Base-by-base conservation (phyloP, 1,284 basidiomycete genomes). In the Heterobasidion parviporum region DNA sequence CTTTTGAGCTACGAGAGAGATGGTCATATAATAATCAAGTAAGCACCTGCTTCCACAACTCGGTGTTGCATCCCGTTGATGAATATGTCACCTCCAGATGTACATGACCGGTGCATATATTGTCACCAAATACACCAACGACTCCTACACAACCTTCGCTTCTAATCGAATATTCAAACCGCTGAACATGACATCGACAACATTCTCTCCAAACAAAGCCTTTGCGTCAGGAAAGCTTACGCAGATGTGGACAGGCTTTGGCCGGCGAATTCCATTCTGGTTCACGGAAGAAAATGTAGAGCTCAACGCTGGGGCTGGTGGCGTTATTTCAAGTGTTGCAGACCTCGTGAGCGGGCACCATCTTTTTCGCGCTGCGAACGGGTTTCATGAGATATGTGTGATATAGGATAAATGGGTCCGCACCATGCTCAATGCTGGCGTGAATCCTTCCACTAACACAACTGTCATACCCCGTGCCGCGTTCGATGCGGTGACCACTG, bases 1-100 rank as follows among this genome's bases (percentile, higher is more conserved):
- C 74, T 8, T 68, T 72, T 14, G 70, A 71, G 48, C 66, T 74
- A 50, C 65, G 76, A 2, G 69, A 75, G 54, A 70, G 68, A 12
- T 76, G 68, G 50, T 70, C 73, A 49, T 78, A 78, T 59, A 78
- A 74, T 63, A 77, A 77, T 56, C 64, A 74, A 54, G 75, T 76
- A 32, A 1, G 56, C 3, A 12, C 12, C 41, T 6, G 16, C 16
- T 14, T 44, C 14, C 41, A 14, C 16, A 44, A 14, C 41, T 44
- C 14, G 7, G 41, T 44, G 41, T 14, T 44, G 16, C 41, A 44
- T 14, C 7, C 16, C 41, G 14, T 44, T 44, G 41, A 6, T 44
- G 4, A 16, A 14, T 48, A 16, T 12, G 46, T 16, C 26, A 20
- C 46, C 26, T 6, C 26, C 10, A 50, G 54, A 50, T 55, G 47